Conservation (phyloP, 1,284 basidiomycete genomes). For the Bjerkandera adusta region DNA sequence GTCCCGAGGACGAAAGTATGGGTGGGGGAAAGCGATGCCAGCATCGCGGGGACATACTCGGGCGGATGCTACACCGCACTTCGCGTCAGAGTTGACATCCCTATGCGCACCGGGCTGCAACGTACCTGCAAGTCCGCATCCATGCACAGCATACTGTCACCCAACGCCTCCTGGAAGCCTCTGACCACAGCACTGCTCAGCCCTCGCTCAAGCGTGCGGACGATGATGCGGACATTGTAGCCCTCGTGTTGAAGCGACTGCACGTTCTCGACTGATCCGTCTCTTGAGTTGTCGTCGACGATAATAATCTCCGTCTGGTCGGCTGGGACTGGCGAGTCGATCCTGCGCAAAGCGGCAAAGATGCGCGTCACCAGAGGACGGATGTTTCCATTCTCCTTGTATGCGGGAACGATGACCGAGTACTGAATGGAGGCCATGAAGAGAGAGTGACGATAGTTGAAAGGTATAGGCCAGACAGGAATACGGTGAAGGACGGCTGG, state of each 20-base stretch:
- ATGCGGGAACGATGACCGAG: conserved; percentile 46
- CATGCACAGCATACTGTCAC: conserved; percentile 43
- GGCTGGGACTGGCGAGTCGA: conserved; percentile 28
- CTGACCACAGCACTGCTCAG: conserved; percentile 41
- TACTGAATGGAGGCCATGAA: conserved; percentile 25
- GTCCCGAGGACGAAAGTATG: conserved; percentile 41
- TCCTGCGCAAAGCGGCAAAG: conserved; percentile 29
- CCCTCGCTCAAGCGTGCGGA: conserved; percentile 40
- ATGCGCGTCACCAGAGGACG: conserved; percentile 39
- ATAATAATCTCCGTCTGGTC: conserved; percentile 40
- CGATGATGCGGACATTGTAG: conserved; percentile 41
- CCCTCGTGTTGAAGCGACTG: conserved; percentile 36
- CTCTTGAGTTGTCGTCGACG: conserved; percentile 46
- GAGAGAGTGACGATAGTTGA: too few relatives aligned
- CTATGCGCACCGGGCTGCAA: neutral
- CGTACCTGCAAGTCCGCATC: conserved; percentile 41
- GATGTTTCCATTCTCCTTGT: conserved; percentile 43
- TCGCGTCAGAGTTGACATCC: neutral
- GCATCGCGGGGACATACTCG: conserved; percentile 36
- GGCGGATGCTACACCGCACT: conserved; percentile 36
- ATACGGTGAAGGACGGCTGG: too few relatives aligned
- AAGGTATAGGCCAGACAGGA: too few relatives aligned
- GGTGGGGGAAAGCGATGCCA: conserved; percentile 31
- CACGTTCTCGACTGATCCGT: conserved; percentile 42
- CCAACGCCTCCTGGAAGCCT: conserved; percentile 40